Evolutionary conservation across 345 rosid species (phyloP).

Genomic region (Cardamine resedifolia): DNA sequence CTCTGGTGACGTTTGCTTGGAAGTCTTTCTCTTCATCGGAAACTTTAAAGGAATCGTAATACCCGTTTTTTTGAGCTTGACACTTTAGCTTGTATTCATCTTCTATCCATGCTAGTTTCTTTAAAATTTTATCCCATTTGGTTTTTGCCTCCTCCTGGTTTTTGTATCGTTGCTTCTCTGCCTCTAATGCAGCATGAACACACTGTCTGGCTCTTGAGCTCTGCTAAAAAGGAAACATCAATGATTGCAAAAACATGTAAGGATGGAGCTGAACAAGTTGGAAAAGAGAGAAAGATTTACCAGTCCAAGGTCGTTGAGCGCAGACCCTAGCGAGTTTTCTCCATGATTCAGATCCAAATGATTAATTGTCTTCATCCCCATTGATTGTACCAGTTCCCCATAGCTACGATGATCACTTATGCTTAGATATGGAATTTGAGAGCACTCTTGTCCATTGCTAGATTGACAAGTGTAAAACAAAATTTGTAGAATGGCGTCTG

Average conservation of each 20-base stretch:
- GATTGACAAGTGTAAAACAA: conserved; percentile 67
- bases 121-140: conserved; percentile 6
- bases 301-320: conserved; percentile 63
- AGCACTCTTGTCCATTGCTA: conserved; percentile 37
- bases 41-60: conserved; percentile 62
- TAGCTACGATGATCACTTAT: conserved; percentile 51
- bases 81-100: conserved; percentile 44
- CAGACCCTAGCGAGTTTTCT: conserved; percentile 1
- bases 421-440: conserved; percentile 42
- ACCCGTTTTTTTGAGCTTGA: conserved; percentile 41
- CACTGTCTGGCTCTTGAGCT: conserved; percentile 57
- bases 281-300: conserved; percentile 42
- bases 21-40: conserved; percentile 49
- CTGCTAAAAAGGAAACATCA: conserved; percentile 37
- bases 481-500: conserved; percentile 73
- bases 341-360: conserved; percentile 41
- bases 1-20: conserved; percentile 65
- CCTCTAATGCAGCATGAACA: conserved; percentile 56
- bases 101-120: conserved; percentile 12
- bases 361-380: conserved; percentile 36
- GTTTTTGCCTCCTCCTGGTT: conserved; percentile 34
- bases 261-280: neutral
- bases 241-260: neutral
- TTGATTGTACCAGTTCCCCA: conserved; percentile 36
- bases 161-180: conserved; percentile 49